Conservation (phyloP, 345 rosid species). For the Clarkia xantiana region DNA sequence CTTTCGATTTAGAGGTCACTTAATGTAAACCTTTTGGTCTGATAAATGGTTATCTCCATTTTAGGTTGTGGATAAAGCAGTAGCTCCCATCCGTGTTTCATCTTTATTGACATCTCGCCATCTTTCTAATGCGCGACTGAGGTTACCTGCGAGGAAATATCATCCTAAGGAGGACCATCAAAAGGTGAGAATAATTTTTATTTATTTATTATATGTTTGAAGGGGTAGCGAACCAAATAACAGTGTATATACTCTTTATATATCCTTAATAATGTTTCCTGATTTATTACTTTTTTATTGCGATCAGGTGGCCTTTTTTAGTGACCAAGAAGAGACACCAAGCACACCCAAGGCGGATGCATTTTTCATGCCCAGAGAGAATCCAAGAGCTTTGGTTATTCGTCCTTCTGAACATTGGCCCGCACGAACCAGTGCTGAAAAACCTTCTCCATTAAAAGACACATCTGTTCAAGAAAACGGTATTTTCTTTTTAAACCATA, state of each 20-base stretch:
- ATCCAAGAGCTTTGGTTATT: conserved; percentile 78
- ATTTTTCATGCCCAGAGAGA: conserved; percentile 74
- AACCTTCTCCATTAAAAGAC: conserved; percentile 32
- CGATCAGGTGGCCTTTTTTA: conserved; percentile 77
- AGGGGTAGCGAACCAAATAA: neutral
- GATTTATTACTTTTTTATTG: conserved; percentile 2
- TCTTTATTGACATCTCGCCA: conserved; percentile 72
- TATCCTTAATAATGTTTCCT: neutral
- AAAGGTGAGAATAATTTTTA: conserved; percentile 29
- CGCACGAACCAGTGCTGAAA: conserved; percentile 33
- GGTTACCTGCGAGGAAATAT: conserved; percentile 68
- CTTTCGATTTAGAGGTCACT: neutral
- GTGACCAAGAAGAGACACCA: conserved; percentile 63
- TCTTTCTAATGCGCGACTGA: conserved; percentile 56
- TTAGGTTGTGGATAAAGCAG: conserved; percentile 77
- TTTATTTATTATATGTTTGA: too few species aligned
- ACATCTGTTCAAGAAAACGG: conserved; percentile 36
- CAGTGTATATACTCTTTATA: neutral
- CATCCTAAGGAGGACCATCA: conserved; percentile 50
- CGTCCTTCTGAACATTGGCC: conserved; percentile 52
- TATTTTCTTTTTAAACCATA: conserved; percentile 13
- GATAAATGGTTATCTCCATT: neutral
- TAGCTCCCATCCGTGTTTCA: conserved; percentile 62
- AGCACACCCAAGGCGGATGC: conserved; percentile 88
- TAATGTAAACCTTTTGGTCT: too few species aligned